A percentile compares a stretch with the other conserved stretches of the same genome.
Conservation (phyloP, 179 eudicot genomes). For the Sideroxylon spinosum region DNA sequence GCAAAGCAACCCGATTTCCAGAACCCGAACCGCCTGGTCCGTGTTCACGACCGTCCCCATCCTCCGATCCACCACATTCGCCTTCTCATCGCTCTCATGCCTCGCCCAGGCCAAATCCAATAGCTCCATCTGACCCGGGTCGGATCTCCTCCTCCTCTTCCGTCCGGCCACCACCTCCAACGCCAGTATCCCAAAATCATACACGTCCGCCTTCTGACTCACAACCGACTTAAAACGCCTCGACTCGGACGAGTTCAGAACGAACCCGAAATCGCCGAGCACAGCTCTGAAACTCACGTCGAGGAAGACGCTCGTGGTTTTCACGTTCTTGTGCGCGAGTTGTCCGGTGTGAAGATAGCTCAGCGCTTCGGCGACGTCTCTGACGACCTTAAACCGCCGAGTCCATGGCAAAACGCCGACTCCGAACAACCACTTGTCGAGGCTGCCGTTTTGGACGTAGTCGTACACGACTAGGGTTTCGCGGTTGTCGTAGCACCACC, state of each 20-base stretch:
- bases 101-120: slow-evolving; percentile 62
- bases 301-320: slow-evolving; percentile 56
- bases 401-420: slow-evolving; percentile 76
- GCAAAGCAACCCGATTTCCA: slow-evolving; percentile 61
- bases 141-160: slow-evolving; percentile 31
- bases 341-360: slow-evolving; percentile 51
- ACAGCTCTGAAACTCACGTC: slow-evolving; percentile 66
- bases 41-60: slow-evolving; percentile 53
- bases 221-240: slow-evolving; percentile 43
- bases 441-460: slow-evolving; percentile 59
- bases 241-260: slow-evolving; percentile 35
- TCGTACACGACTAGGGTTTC: slow-evolving; percentile 62
- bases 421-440: slow-evolving; percentile 71
- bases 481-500: slow-evolving; percentile 60
- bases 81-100: slow-evolving; percentile 55
- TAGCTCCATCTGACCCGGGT: slow-evolving; percentile 44
- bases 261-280: slow-evolving; percentile 61
- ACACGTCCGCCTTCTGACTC: slow-evolving; percentile 54
- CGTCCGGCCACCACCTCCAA: slow-evolving; percentile 66
- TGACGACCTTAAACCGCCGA: slow-evolving; percentile 60
- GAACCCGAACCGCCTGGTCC: slow-evolving; percentile 54
- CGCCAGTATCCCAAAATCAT: slow-evolving; percentile 55
- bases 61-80: slow-evolving; percentile 47
- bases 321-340: slow-evolving; percentile 65
- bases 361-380: slow-evolving; percentile 58